A percentile compares a stretch with the other conserved stretches of the same genome.
Evolutionary conservation across 306 rosid species (phyloP).

Genomic region (Heteromeles arbutifolia): DNA sequence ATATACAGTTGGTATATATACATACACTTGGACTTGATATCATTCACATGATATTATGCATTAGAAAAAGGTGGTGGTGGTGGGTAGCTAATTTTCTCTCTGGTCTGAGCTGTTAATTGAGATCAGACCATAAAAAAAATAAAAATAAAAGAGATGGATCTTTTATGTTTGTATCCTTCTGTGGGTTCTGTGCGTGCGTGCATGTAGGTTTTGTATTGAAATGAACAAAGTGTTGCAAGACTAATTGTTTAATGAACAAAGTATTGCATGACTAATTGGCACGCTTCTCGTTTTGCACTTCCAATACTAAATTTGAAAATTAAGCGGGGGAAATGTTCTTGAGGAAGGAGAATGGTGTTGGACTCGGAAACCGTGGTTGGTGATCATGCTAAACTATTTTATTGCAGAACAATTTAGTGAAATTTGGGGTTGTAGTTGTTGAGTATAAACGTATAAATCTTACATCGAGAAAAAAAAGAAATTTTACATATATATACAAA

Average conservation of each 20-base stretch:
- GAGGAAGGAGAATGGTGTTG: background rate
- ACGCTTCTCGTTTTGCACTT: constrained; percentile 15
- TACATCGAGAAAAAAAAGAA: too few species aligned
- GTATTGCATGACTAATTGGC: constrained; percentile 1
- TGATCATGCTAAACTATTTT: background rate
- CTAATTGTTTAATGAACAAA: background rate
- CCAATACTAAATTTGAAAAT: background rate
- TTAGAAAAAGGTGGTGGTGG: background rate
- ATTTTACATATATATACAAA: too few species aligned
- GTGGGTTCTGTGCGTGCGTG: background rate
- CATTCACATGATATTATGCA: constrained; percentile 1
- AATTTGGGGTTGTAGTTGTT: too few species aligned
- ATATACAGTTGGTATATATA: background rate
- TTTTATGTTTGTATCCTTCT: background rate
- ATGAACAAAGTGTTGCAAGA: background rate
- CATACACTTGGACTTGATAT: background rate
- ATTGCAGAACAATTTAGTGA: background rate
- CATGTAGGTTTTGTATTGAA: background rate
- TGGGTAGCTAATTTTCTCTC: background rate
- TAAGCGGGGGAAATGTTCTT: background rate
- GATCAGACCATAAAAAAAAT: background rate
- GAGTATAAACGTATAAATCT: too few species aligned
- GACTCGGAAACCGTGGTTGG: background rate
- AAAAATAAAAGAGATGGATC: background rate
- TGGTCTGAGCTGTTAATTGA: background rate